phyloP scores from a whole-genome alignment of 2,329 filamentous ascomycete genomes.

The Arthroderma uncinatum region DNA sequence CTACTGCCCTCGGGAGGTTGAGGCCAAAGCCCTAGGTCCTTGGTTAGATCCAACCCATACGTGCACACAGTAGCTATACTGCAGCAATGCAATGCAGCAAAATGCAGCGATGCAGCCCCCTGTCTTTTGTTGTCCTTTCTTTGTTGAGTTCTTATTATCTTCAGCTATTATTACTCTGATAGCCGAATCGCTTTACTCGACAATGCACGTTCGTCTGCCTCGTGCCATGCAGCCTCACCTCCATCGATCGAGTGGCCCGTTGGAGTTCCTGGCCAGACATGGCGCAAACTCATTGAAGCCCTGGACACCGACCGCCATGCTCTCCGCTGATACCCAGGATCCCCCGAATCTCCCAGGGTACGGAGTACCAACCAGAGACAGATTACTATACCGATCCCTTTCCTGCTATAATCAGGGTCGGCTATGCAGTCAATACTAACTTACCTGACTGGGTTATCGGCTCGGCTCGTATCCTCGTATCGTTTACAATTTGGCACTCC shows the following conservation, averaged over 20 bases:
- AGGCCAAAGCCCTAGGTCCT: not conserved
- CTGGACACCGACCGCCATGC: not conserved
- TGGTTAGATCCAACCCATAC: not conserved
- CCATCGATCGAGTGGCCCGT: not conserved
- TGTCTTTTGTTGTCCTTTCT: not conserved
- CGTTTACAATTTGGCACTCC: not conserved
- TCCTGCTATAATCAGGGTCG: too few relatives aligned
- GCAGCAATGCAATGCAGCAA: too few relatives aligned
- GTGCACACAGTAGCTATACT: not conserved
- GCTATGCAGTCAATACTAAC: too few relatives aligned
- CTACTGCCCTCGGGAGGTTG: not conserved
- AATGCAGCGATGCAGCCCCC: not conserved
- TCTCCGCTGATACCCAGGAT: not conserved
- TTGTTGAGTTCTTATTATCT: not conserved
- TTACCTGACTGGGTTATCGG: not conserved
- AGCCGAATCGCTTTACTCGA: not conserved
- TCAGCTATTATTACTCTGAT: not conserved
- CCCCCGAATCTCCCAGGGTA: not conserved
- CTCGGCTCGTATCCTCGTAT: not conserved
- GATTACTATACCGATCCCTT: too few relatives aligned
- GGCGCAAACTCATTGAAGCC: not conserved
- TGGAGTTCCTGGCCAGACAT: not conserved
- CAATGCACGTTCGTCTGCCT: not conserved
- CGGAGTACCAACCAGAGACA: not conserved
- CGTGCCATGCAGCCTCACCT: not conserved